Evolutionary conservation across 2,329 filamentous ascomycete genomes (phyloP).

Genomic region (Monilinia polystroma): DNA sequence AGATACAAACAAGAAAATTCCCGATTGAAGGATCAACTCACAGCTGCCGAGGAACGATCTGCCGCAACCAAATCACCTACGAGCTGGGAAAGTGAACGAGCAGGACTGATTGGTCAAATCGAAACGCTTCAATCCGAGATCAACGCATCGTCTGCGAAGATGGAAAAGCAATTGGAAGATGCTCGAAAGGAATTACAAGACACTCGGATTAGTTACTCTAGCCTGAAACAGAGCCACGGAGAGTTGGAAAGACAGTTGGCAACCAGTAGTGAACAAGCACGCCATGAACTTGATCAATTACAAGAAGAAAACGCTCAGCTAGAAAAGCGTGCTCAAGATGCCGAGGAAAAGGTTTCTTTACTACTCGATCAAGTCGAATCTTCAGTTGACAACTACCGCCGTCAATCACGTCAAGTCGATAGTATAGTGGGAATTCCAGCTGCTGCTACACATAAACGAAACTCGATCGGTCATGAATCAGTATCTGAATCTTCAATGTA

Average conservation of each 20-base stretch:
- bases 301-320: slow-evolving; percentile 79
- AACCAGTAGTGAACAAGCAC: slow-evolving; percentile 52
- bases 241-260: slow-evolving; percentile 58
- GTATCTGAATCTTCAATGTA: slow-evolving; percentile 59
- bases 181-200: slow-evolving; percentile 69
- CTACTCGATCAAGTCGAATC: slow-evolving; percentile 92
- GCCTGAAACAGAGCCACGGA: slow-evolving; percentile 56
- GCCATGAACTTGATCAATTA: slow-evolving; percentile 73
- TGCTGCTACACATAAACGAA: slow-evolving; percentile 40
- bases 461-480: slow-evolving; percentile 50
- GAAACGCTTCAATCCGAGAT: slow-evolving; percentile 68
- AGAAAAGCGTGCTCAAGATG: slow-evolving; percentile 81
- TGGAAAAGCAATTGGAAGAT: slow-evolving; percentile 69
- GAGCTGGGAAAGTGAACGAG: slow-evolving; percentile 73
- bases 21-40: slow-evolving; percentile 79
- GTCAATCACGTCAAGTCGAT: slow-evolving; percentile 63
- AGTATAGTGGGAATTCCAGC: slow-evolving; percentile 46
- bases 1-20: slow-evolving; percentile 86
- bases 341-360: slow-evolving; percentile 88
- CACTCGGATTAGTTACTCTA: slow-evolving; percentile 67
- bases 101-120: slow-evolving; percentile 65
- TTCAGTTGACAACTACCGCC: slow-evolving; percentile 91
- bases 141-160: slow-evolving; percentile 59
- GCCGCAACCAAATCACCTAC: slow-evolving; percentile 48
- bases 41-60: slow-evolving; percentile 58